phyloP scores from a whole-genome alignment of 2,329 filamentous ascomycete genomes.

The Epichloe baconii region DNA sequence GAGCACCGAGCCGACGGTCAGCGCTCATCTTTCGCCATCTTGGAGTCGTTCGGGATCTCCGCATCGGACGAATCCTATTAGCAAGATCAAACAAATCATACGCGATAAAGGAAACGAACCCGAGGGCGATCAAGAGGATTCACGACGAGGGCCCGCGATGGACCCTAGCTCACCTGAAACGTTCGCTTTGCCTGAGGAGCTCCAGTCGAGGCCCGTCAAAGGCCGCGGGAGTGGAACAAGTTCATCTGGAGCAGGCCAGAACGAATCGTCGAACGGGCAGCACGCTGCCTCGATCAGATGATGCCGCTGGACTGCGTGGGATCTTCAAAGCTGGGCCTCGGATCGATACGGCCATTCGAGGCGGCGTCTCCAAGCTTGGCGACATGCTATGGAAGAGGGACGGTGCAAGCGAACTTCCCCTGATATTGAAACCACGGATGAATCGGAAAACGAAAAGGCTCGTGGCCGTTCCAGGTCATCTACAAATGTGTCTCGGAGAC shows the following conservation, averaged over 20 bases:
- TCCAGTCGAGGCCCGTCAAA: constrained; percentile 10
- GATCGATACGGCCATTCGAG: constrained; percentile 58
- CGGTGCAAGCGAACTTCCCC: constrained; percentile 18
- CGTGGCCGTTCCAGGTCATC: constrained; percentile 27
- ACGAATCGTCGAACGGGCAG: constrained; percentile 34
- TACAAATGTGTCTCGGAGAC: constrained; percentile 21
- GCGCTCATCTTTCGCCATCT: constrained; percentile 49
- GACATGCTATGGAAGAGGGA: constrained; percentile 47
- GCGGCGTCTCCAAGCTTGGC: constrained; percentile 41
- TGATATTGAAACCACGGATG: constrained; percentile 31
- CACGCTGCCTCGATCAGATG: constrained; percentile 26
- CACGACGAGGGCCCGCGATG: constrained; percentile 14
- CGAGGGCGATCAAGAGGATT: constrained; percentile 21
- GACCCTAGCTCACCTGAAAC: constrained; percentile 15
- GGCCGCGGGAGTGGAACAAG: constrained; percentile 22
- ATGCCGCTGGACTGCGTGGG: constrained; percentile 33
- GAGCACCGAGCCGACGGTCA: constrained; percentile 41
- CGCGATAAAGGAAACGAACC: constrained; percentile 39
- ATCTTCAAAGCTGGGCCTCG: constrained; percentile 62
- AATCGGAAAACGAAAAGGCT: constrained; percentile 32
- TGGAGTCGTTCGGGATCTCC: constrained; percentile 53
- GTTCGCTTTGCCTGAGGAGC: constrained; percentile 7
- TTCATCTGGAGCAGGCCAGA: constrained; percentile 13
- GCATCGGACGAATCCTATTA: constrained; percentile 39
- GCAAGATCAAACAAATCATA: constrained; percentile 42